These are phyloP conservation scores for Ceratocystis albifundus DNA, from an alignment of 2,329 filamentous ascomycete species.

Conservation along the genomic window DNA sequence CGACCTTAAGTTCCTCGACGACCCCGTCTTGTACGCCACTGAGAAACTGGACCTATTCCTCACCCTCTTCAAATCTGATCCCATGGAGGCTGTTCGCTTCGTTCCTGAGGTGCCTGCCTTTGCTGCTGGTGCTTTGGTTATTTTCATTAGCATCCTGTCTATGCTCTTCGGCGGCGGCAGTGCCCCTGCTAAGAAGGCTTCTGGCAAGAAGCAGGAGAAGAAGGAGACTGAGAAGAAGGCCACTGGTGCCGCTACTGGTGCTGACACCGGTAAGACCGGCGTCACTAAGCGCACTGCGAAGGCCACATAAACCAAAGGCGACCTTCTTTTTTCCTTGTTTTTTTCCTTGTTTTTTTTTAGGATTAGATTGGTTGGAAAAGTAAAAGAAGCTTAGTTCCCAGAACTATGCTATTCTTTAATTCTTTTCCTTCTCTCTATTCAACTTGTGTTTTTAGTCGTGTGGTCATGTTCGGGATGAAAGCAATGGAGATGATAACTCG, in stretches of 20 bases:
- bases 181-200: conserved; percentile 63
- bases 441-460: conserved; percentile 13
- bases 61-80: conserved; percentile 68
- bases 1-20: conserved; percentile 79
- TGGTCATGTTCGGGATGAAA: conserved; percentile 20
- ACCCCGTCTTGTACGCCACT: conserved; percentile 75
- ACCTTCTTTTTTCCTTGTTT: background rate
- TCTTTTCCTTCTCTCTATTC: conserved; percentile 11
- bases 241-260: conserved; percentile 47
- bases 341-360: background rate
- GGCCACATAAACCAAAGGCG: conserved; percentile 27
- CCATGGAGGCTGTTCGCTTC: conserved; percentile 72
- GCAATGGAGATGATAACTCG: conserved; percentile 22
- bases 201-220: conserved; percentile 56
- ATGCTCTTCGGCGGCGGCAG: conserved; percentile 53
- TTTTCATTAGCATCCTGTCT: conserved; percentile 58
- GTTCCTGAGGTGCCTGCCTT: conserved; percentile 84
- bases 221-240: conserved; percentile 48
- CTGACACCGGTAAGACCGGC: conserved; percentile 68
- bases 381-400: background rate
- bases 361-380: background rate
- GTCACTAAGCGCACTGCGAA: conserved; percentile 48
- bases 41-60: conserved; percentile 92
- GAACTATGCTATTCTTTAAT: background rate
- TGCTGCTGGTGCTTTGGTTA: conserved; percentile 57